Evolutionary conservation across 129 eudicot species (phyloP).

Genomic region (Kitagawia praeruptora): DNA sequence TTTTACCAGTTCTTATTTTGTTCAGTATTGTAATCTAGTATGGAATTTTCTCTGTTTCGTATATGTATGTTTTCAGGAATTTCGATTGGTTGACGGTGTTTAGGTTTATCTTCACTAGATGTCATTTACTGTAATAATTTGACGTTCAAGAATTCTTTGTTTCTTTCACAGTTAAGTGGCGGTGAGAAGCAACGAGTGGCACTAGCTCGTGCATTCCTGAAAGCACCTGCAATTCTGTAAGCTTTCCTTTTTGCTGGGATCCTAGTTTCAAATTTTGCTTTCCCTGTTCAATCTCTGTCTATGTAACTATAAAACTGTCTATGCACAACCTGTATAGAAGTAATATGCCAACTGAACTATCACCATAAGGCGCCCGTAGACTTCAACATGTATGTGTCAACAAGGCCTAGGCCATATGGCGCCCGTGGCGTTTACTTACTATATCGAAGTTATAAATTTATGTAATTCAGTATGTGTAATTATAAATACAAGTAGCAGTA

Average conservation of each 20-base stretch:
- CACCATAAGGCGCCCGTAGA: background rate
- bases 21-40: background rate
- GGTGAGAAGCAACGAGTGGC: constrained; percentile 98
- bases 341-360: background rate
- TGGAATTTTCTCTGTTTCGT: background rate
- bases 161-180: constrained; percentile 74
- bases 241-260: constrained; percentile 12
- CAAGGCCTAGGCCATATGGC: background rate
- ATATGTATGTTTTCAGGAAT: background rate
- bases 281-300: background rate
- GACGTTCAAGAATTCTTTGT: background rate
- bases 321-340: background rate
- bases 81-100: background rate
- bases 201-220: constrained; percentile 88
- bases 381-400: background rate
- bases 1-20: background rate
- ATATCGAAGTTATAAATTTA: background rate
- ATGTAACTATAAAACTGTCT: background rate
- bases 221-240: constrained; percentile 84
- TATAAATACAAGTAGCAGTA: background rate
- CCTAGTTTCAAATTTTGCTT: background rate
- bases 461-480: background rate
- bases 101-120: background rate
- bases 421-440: background rate
- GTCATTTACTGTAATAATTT: background rate